Conservation (phyloP, 192 early-diverging fungal species). For the Coemansia biformis region DNA sequence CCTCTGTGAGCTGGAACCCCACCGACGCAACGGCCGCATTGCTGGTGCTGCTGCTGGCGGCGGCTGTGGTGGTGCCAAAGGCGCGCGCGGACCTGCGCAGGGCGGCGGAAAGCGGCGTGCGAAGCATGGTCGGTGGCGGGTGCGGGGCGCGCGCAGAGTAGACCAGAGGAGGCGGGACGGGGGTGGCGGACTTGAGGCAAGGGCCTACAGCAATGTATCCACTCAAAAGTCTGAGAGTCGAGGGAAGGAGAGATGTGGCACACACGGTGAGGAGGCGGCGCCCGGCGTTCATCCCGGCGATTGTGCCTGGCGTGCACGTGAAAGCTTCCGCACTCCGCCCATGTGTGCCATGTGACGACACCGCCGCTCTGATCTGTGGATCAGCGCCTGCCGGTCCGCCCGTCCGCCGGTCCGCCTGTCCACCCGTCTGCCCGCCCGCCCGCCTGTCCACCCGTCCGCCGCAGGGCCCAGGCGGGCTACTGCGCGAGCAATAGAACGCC, state of each 20-base stretch:
- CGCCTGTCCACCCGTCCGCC: too few species aligned
- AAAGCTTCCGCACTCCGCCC: not conserved
- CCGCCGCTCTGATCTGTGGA: too few species aligned
- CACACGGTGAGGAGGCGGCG: not conserved
- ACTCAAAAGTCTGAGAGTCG: not conserved
- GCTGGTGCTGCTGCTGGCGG: slow-evolving; percentile 11
- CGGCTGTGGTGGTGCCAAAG: slow-evolving; percentile 21
- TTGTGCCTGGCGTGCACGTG: not conserved
- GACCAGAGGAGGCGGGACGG: not conserved
- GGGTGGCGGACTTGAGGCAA: too few species aligned
- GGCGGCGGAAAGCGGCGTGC: slow-evolving; percentile 12
- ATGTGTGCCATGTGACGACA: too few species aligned
- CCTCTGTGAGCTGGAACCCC: slow-evolving; percentile 71
- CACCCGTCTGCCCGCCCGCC: too few species aligned
- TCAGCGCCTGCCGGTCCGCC: too few species aligned
- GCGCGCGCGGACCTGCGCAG: slow-evolving; percentile 33
- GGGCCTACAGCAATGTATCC: too few species aligned
- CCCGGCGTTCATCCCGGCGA: not conserved
- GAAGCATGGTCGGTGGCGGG: slow-evolving; percentile 26
- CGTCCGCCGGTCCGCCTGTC: too few species aligned
- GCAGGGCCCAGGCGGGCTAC: too few species aligned
- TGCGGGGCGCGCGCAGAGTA: not conserved
- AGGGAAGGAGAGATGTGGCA: not conserved
- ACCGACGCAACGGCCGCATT: slow-evolving; percentile 14
- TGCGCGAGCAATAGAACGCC: too few species aligned